phyloP scores from a whole-genome alignment of 371 early-diverging fungal species.

The Actinomucor elegans region DNA sequence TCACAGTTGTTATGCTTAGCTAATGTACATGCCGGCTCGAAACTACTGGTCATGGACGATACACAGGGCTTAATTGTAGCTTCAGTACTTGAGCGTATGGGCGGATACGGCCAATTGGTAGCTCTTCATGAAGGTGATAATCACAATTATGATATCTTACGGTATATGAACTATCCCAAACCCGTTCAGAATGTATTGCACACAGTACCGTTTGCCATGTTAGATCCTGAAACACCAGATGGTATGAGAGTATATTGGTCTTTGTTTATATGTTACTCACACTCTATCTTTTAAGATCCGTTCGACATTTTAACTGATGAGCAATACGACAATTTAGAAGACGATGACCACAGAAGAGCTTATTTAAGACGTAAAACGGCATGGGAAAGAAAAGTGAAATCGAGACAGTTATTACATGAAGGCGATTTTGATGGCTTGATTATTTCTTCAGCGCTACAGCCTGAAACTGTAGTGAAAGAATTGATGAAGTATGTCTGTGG shows the following conservation, averaged over 20 bases:
- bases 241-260: too few species aligned
- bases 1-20: slow-evolving; percentile 83
- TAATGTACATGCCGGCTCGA: slow-evolving; percentile 74
- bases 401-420: slow-evolving; percentile 40
- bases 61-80: slow-evolving; percentile 82
- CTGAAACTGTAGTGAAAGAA: slow-evolving; percentile 66
- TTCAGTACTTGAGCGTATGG: slow-evolving; percentile 85
- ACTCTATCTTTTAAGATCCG: slow-evolving; percentile 17
- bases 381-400: slow-evolving; percentile 21
- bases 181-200: slow-evolving; percentile 54
- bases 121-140: slow-evolving; percentile 78
- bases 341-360: slow-evolving; percentile 23
- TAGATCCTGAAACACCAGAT: slow-evolving; percentile 51
- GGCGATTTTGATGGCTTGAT: slow-evolving; percentile 76
- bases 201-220: slow-evolving; percentile 69
- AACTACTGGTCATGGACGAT: slow-evolving; percentile 83
- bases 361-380: slow-evolving; percentile 40
- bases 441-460: slow-evolving; percentile 76
- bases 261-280: too few species aligned
- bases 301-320: slow-evolving; percentile 38
- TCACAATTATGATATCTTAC: slow-evolving; percentile 73
- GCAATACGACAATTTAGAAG: slow-evolving; percentile 26
- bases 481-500: slow-evolving; percentile 72
- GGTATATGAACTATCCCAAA: slow-evolving; percentile 77
- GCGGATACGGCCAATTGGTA: slow-evolving; percentile 65